Base-by-base conservation (phyloP, 225 moss, liverwort and hornwort species). In the Marchantia paleacea region DNA sequence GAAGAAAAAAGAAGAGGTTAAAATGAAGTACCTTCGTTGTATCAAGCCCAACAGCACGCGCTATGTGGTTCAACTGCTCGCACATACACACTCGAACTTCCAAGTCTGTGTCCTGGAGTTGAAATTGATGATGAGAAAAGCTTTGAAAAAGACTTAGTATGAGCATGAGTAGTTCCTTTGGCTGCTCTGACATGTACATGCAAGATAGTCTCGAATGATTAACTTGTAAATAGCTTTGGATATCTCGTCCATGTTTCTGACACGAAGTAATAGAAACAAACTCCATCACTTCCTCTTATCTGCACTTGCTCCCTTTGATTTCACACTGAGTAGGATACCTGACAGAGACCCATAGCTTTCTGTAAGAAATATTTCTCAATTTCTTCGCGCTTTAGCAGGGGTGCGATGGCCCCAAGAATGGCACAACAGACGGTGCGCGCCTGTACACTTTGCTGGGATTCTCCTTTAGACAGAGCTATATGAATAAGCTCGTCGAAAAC, bases 51-150 rank as follows among this genome's bases (percentile, higher is more conserved):
- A 95, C 91, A 74, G 95, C 91, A 67, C 95, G 92, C 75, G 95
- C 90, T 75, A 99, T 95, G 69, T 89, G 87, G 87, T 99, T 91
- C n/a, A 95, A 86, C 81, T 99, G 95, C 82, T 92, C 92, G 82
- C 95, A 99, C 95, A 99, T 95, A 82, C 95, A 95, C 69, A 91
- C 89, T 85, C 97, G 87, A 16, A 95, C 97, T 79, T 94, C 95
- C 68, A 92, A 81, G 85, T 95, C 95, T 88, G 97, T 95, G 81
- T 99, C 97, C 97, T 95, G 92, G 64, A 80, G 26, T 75, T 57
- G 22, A 58, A 14, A 48, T 13, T 31, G 25, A 31, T 68, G 57
- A 57, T 78, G 52, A 73, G 82, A 52, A 49, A 73, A 53, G 63
- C 16, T 50, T 31, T 83, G 51, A 62, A 3, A 62, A 3, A 49